phyloP scores from a whole-genome alignment of 306 rosid species.

The Begonia fuchsioides region DNA sequence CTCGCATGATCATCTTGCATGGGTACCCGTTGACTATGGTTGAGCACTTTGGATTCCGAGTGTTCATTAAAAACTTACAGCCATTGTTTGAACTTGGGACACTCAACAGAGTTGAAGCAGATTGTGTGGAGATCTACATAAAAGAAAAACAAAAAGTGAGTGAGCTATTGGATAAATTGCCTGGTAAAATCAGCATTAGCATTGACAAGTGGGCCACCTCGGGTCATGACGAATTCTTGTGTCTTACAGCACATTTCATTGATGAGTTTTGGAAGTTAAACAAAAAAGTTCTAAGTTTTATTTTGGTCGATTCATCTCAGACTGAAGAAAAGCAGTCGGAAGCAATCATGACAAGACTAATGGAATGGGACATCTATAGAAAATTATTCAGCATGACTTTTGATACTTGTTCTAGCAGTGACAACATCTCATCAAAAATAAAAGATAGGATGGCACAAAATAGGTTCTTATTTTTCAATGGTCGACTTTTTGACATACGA shows the following conservation, averaged over 20 bases:
- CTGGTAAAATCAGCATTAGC: constrained; percentile 80
- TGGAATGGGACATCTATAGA: constrained; percentile 98
- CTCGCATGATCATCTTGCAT: constrained; percentile 92
- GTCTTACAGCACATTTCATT: constrained; percentile 79
- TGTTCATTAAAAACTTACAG: constrained; percentile 81
- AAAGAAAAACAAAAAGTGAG: constrained; percentile 80
- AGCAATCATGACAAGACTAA: constrained; percentile 58
- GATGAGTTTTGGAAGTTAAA: constrained; percentile 88
- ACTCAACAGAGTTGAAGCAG: constrained; percentile 65
- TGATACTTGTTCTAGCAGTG: constrained; percentile 58
- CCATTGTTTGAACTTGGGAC: constrained; percentile 85
- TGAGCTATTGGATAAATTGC: constrained; percentile 84
- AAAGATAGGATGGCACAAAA: constrained; percentile 73
- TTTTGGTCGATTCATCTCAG: constrained; percentile 57
- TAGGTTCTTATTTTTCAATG: constrained; percentile 73
- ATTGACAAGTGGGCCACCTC: constrained; percentile 68
- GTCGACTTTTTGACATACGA: constrained; percentile 76
- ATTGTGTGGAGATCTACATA: constrained; percentile 72
- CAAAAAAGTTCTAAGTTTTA: constrained; percentile 60
- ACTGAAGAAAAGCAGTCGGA: constrained; percentile 76
- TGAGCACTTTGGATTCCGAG: constrained; percentile 89
- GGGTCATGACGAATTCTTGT: constrained; percentile 47
- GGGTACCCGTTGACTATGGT: constrained; percentile 95
- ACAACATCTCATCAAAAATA: constrained; percentile 43
- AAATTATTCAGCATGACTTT: constrained; percentile 78